Percentiles rank a stretch among this genome's conserved stretches.
These are phyloP conservation scores for Psidium guajava DNA, from an alignment of 345 rosid genomes.

Conservation along the genomic window DNA sequence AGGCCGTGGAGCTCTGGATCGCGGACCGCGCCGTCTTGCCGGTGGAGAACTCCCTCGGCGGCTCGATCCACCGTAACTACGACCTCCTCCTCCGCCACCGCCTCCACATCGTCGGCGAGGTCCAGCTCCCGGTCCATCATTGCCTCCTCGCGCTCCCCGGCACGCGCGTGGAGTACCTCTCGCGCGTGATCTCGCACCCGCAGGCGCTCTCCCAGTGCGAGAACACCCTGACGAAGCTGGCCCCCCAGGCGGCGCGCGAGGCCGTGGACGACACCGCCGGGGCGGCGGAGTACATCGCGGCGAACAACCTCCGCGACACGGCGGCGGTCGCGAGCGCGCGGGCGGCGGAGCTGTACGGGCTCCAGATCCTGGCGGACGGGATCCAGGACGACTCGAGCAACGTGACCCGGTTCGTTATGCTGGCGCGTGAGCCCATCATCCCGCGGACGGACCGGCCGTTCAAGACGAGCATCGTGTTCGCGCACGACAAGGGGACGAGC, in stretches of 20 bases:
- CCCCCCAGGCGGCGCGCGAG: conserved; percentile 72
- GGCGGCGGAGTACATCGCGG: conserved; percentile 91
- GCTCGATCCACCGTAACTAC: conserved; percentile 92
- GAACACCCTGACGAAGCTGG: conserved; percentile 66
- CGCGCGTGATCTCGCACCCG: conserved; percentile 91
- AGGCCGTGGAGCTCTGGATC: conserved; percentile 93
- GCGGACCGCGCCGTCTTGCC: conserved; percentile 97
- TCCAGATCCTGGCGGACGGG: conserved; percentile 57
- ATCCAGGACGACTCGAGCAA: conserved; percentile 39
- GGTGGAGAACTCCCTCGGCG: conserved; percentile 88
- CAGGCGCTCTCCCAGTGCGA: conserved; percentile 99
- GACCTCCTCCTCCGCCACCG: conserved; percentile 94
- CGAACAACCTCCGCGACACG: conserved; percentile 61
- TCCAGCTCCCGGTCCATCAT: conserved; percentile 81
- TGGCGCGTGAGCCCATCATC: conserved; percentile 49
- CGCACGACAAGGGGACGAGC: conserved; percentile 42
- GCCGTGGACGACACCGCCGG: conserved; percentile 88
- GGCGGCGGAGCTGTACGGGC: conserved; percentile 84
- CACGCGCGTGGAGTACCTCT: conserved; percentile 61
- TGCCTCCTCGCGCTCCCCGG: conserved; percentile 93
- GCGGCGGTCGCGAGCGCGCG: conserved; percentile 93
- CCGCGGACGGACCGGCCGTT: conserved; percentile 44
- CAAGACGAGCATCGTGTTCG: conserved; percentile 42
- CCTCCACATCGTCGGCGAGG: conserved; percentile 96
- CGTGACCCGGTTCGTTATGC: conserved; percentile 46